Evolutionary conservation across 2,329 filamentous ascomycete genomes (phyloP), one percentile per base, ranked within the genome.

Genomic region (Sporothrix brunneoviolacea): DNA sequence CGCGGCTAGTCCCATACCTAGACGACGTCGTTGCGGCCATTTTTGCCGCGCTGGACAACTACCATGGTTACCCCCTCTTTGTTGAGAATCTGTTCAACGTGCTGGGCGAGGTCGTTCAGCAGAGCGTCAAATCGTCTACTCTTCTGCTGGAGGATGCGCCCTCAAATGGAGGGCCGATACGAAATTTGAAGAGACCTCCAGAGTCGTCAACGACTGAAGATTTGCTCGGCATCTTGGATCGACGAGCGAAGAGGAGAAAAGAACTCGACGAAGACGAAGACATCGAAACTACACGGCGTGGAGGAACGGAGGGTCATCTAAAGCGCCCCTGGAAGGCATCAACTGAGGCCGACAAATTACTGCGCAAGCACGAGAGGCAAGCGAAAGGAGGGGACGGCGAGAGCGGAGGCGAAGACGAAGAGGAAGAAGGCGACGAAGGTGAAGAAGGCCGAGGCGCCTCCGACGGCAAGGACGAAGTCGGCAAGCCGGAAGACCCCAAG

Each of bases 21-120:
- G 91, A 97, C 61, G 93, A 98, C 62, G 80, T 95, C 1, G 83
- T 97, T 3, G 86, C 84, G 4, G 91, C 88, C 1, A 89, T 98
- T 35, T 97, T 98, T 64, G 86, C 87, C 0, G 89, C 91, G 0
- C 70, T 98, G n/a, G 90, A 96, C 58, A 88, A 89, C 60, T 98
- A 93, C 60, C 93, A 98, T 60, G 93, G 93, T 2, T 97, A 98
- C 64, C 83, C 89, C 0, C 70, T 77, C 16, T 82, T 98, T 51
- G 91, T 95, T 1, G 89, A 95, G 62, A 79, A 83, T 40, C 72
- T 98, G 6, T 98, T 97, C 64, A 73, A 79, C 2, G 89, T 95
- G 0, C 70, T 98, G 5, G 83, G 82, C 48, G 87, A 89, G 53
- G 81, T 97, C 51, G 88, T 93, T 10, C 82, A 88, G 48, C 88